Conservation (phyloP, 768 basidiomycete species). For the Termitomyces sp. region DNA sequence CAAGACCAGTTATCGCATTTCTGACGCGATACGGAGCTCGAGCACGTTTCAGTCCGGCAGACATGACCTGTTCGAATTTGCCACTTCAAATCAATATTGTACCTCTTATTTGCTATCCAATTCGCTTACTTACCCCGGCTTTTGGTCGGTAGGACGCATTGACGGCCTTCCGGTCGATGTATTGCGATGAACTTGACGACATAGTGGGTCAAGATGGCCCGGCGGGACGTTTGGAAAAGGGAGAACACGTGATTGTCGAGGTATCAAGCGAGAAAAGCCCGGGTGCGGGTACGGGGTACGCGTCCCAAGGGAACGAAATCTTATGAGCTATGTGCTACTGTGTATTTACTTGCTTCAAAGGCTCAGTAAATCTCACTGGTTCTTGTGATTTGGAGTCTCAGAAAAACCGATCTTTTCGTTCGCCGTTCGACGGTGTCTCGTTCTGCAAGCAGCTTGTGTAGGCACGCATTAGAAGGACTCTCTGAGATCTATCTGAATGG, state of each 20-base stretch:
- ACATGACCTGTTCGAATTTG: constrained; percentile 59
- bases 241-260: constrained; percentile 5
- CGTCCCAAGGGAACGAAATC: background rate
- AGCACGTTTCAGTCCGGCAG: constrained; percentile 82
- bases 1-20: constrained; percentile 76
- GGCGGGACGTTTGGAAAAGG: background rate
- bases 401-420: background rate
- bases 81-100: background rate
- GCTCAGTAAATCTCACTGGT: background rate
- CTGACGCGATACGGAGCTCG: constrained; percentile 76
- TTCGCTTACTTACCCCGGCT: constrained; percentile 39
- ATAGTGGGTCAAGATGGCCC: background rate
- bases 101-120: background rate
- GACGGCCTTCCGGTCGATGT: constrained; percentile 41
- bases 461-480: background rate
- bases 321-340: background rate
- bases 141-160: constrained; percentile 49
- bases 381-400: background rate
- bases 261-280: background rate
- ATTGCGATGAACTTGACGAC: constrained; percentile 24
- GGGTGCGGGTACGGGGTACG: background rate
- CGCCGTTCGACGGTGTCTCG: background rate
- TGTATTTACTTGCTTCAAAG: background rate
- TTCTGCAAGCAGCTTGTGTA: background rate
- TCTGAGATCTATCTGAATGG: background rate